Base-by-base conservation (phyloP, 2,329 filamentous ascomycete species). In the Fusarium chaquense region DNA sequence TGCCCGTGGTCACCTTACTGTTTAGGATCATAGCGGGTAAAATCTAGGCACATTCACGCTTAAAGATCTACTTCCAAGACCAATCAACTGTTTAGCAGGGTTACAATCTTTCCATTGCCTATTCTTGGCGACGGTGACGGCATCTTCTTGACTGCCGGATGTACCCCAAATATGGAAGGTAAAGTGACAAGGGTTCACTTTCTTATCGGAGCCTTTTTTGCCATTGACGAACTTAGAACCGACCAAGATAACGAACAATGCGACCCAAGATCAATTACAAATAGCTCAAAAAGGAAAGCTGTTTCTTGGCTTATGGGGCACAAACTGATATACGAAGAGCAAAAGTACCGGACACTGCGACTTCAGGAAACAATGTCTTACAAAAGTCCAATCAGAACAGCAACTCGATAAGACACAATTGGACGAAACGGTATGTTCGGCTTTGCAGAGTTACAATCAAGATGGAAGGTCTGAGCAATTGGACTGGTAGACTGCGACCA, bases 131-230 rank as follows among this genome's bases (percentile, higher is more conserved):
- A 52, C 18, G 45, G 59, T 59, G 53, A 52, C 58, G 58, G 49
- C 41, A 64, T 50, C 32, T 6, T 20, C n/a, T 32, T 51, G 61
- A 57, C 15, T 26, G 22, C 28, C 54, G 58, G 52, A 22, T 20
- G 40, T 20, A 24, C 18, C 51, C 66, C 57, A 54, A 24, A 70
- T 64, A 3, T 33, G 64, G 67, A 67, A 70, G 67, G 67, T 70
- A 67, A 16, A 30, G 6, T 5, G 3, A 6, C 32, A 30, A 18
- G 40, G 20, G 24, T 18, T 9, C 16, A 15, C 13, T 26, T 4
- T 2, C 28, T 51, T 47, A 68, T 53, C 43, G 18, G 35, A 49
- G 15, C 15, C 15, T 4, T 43, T 15, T 52, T n/a, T 22, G n/a
- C 4, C 28, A 30, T 52, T 16, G 30, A 43, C 33, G 22, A 26